Evolutionary conservation across 2,329 filamentous ascomycete genomes (phyloP).

Genomic region (Hyphodiscus sp.): DNA sequence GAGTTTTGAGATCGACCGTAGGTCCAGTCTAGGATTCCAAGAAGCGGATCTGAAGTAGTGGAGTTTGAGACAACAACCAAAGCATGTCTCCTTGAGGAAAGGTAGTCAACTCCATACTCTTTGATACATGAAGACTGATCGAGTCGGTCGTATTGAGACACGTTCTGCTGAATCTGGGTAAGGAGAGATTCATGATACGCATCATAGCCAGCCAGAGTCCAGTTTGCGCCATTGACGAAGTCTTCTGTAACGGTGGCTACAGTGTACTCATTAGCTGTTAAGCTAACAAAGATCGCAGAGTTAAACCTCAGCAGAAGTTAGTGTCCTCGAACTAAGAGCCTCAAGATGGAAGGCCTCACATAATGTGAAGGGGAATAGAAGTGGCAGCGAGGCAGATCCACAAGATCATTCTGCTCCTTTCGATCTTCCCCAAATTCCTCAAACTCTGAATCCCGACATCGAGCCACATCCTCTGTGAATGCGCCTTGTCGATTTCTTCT

Average conservation of each 20-base stretch:
- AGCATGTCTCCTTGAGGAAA: constrained; percentile 10
- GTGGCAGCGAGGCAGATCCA: constrained; percentile 16
- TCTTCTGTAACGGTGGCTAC: constrained; percentile 13
- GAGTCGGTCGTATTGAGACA: constrained; percentile 10
- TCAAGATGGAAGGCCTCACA: constrained; percentile 7
- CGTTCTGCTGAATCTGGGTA: constrained; percentile 12
- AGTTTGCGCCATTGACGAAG: constrained; percentile 13
- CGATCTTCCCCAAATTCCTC: constrained; percentile 29
- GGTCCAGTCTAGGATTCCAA: constrained; percentile 13
- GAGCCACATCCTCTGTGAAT: constrained; percentile 35
- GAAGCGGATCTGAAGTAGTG: constrained; percentile 4
- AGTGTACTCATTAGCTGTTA: constrained; percentile 17
- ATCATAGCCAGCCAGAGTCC: constrained; percentile 8
- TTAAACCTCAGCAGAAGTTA: constrained; percentile 10
- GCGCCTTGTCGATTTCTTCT: constrained; percentile 41
- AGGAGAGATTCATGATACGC: constrained; percentile 7
- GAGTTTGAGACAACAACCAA: constrained; percentile 10
- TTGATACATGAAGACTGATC: constrained; percentile 10
- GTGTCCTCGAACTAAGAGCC: not conserved
- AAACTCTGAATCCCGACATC: constrained; percentile 39
- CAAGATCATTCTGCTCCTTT: constrained; percentile 8
- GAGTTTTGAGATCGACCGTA: constrained; percentile 10
- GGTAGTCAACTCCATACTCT: constrained; percentile 4
- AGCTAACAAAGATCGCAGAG: constrained; percentile 17
- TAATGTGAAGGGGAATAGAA: constrained; percentile 20